Evolutionary conservation across 2,329 filamentous ascomycete genomes (phyloP).

Genomic region (Fusarium sp.): DNA sequence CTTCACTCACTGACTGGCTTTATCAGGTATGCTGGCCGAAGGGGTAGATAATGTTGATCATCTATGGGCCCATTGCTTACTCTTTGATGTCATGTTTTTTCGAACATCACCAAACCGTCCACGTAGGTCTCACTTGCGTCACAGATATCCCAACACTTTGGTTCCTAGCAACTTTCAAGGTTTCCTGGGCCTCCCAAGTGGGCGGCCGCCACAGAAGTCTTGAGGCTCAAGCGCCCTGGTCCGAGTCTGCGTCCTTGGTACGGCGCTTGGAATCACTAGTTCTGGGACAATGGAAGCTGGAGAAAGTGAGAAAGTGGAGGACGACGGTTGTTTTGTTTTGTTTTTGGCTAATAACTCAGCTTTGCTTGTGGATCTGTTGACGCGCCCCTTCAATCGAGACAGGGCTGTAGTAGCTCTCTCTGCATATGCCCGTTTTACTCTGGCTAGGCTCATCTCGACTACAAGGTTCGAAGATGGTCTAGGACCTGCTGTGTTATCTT

Average conservation of each 20-base stretch:
- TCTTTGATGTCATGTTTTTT: not conserved
- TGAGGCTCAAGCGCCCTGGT: not conserved
- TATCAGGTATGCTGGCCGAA: not conserved
- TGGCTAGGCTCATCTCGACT: not conserved
- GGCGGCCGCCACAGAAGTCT: not conserved
- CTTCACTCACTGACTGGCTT: not conserved
- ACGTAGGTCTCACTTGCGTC: not conserved
- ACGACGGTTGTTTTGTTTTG: not conserved
- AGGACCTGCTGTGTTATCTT: not conserved
- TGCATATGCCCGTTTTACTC: not conserved
- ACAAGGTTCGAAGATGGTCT: not conserved
- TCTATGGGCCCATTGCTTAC: not conserved
- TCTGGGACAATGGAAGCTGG: conserved; percentile 4
- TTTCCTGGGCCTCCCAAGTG: not conserved
- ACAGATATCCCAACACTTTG: not conserved
- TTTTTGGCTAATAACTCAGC: not conserved
- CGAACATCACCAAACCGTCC: not conserved
- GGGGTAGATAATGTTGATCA: not conserved
- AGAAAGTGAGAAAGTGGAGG: not conserved
- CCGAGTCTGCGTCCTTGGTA: not conserved
- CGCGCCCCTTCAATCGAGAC: not conserved
- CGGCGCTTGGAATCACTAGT: not conserved
- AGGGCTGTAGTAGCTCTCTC: not conserved
- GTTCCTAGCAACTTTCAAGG: not conserved
- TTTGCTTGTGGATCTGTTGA: not conserved